Evolutionary conservation across 1,284 basidiomycete genomes (phyloP), one percentile per base, ranked within the genome.

Genomic region (Ceraceosorus guamensis): DNA sequence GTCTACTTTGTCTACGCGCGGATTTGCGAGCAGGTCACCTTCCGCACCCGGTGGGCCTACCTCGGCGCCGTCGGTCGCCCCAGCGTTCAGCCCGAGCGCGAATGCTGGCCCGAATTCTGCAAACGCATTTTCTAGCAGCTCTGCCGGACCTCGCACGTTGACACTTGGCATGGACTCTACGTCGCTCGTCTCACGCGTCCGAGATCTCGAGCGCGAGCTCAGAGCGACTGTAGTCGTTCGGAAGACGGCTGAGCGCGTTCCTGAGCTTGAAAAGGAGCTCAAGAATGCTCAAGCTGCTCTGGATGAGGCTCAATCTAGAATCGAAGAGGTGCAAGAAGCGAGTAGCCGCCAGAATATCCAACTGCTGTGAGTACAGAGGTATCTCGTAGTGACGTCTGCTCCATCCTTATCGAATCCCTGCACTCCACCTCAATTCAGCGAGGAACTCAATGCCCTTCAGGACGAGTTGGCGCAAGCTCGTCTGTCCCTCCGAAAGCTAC

Each of bases 121-220:
- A 3, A 4, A 52, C n/a, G 6, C 37, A 14, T 34, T 18, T 35
- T 41, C 2, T n/a, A 46, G 52, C 4, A 43, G 48, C 16, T 14
- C 49, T 13, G 33, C 49, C 46, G 44, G 58, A 37, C 67, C 65
- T 46, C 60, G 68, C n/a, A 68, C 68, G 32, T 67, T 70, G 41
- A 67, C 66, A 30, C 52, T 70, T 0, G 68, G 68, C 30, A 70
- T 70, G 68, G 67, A 68, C 43, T 52, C 58, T 2, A 50, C 56
- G 2, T 54, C 62, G 53, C 60, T 69, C 18, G 54, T 65, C 3
- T 34, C 46, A 2, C 56, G 59, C 14, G 60, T 69, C 4, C 63
- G 67, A 8, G 61, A 63, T 46, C 62, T 69, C 11, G 67, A 69
- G 35, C 46, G 51, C 24, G 61, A 65, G 50, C 56, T 69, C 5